phyloP scores from a whole-genome alignment of 2,329 filamentous ascomycete species.

The Periconia sp. region DNA sequence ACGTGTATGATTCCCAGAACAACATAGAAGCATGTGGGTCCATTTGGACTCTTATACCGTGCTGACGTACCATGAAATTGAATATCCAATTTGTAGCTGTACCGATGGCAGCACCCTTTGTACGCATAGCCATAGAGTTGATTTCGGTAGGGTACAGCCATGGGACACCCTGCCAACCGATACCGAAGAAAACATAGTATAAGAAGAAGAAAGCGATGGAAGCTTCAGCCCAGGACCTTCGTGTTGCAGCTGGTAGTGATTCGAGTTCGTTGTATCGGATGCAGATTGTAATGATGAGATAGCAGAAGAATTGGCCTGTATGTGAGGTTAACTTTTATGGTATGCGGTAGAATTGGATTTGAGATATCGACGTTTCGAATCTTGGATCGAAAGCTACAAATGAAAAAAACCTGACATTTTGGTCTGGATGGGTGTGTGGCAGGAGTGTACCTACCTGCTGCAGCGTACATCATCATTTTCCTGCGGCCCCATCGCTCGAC shows the following conservation, averaged over 20 bases:
- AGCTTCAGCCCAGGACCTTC: conserved; percentile 38
- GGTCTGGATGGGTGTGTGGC: too few species aligned
- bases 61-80: conserved; percentile 39
- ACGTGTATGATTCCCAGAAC: too few species aligned
- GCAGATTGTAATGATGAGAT: conserved; percentile 55
- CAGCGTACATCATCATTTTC: conserved; percentile 60
- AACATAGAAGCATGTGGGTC: neutral
- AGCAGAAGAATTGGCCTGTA: conserved; percentile 55
- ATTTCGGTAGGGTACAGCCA: conserved; percentile 55
- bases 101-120: conserved; percentile 52
- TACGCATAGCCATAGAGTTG: conserved; percentile 53
- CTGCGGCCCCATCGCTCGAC: conserved; percentile 58
- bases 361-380: too few species aligned
- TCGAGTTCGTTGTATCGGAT: conserved; percentile 45
- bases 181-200: conserved; percentile 58
- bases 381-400: too few species aligned
- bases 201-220: conserved; percentile 56
- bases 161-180: conserved; percentile 52
- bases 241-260: conserved; percentile 12
- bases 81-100: conserved; percentile 57
- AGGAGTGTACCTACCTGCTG: conserved; percentile 29
- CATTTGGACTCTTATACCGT: neutral
- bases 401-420: too few species aligned
- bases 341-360: too few species aligned
- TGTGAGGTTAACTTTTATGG: too few species aligned